Evolutionary conservation across 257 asterid species (phyloP).

Genomic region (Solanum paucissectum): DNA sequence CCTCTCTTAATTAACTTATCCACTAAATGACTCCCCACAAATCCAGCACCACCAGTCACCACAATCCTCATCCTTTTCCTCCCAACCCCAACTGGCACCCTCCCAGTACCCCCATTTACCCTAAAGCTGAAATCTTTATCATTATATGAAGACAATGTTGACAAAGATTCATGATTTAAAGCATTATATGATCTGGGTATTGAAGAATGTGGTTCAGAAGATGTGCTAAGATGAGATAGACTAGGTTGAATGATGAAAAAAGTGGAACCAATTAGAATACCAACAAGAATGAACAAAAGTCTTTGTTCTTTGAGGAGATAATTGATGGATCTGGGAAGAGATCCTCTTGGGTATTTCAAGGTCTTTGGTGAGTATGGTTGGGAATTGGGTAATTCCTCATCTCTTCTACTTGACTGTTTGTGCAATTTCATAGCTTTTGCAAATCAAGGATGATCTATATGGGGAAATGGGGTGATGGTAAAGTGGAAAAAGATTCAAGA

Average conservation of each 20-base stretch:
- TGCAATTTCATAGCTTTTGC: slow-evolving; percentile 46
- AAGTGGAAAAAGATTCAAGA: too few species aligned
- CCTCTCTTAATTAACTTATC: slow-evolving; percentile 22
- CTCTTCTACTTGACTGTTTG: slow-evolving; percentile 50
- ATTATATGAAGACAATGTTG: not conserved
- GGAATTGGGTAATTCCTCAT: slow-evolving; percentile 43
- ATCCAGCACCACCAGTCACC: slow-evolving; percentile 34
- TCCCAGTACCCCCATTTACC: not conserved
- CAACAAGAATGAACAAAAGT: slow-evolving; percentile 64
- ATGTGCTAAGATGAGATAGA: slow-evolving; percentile 1
- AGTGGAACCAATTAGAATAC: slow-evolving; percentile 64
- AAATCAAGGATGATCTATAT: not conserved
- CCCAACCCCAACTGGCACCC: slow-evolving; percentile 21
- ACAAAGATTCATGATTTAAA: slow-evolving; percentile 13
- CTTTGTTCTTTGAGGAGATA: slow-evolving; percentile 81
- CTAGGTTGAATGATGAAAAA: slow-evolving; percentile 63
- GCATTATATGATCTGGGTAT: slow-evolving; percentile 18
- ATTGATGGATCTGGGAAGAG: slow-evolving; percentile 66
- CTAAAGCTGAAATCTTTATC: not conserved
- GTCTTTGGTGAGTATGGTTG: slow-evolving; percentile 78
- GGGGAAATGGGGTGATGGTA: not conserved
- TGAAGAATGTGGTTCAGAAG: slow-evolving; percentile 3
- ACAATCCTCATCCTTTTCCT: slow-evolving; percentile 27
- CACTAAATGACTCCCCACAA: slow-evolving; percentile 6
- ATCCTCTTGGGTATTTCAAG: slow-evolving; percentile 48